Conservation (phyloP, 139 green algal genomes). For the Chlamydomonas schloesseri region DNA sequence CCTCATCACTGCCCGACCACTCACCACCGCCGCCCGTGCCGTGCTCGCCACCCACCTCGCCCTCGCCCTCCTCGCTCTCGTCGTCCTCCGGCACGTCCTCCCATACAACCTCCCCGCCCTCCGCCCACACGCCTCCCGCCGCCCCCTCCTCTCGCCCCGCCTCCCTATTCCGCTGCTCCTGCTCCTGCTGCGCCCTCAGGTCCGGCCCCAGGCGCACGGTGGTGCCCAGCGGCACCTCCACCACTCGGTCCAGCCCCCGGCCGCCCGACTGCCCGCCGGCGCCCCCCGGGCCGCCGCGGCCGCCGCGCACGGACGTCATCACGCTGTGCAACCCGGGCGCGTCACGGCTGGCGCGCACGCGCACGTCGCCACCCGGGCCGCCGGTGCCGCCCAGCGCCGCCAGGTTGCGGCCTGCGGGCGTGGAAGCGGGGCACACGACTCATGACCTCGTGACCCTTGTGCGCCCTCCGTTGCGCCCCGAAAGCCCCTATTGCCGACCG, state of each 20-base stretch:
- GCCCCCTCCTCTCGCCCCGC: neutral
- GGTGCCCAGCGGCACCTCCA: constrained; percentile 14
- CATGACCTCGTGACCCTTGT: too few relatives aligned
- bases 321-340: neutral
- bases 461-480: too few relatives aligned
- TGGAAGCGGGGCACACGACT: too few relatives aligned
- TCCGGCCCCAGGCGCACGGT: neutral
- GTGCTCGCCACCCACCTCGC: neutral
- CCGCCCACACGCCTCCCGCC: neutral
- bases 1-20: too few relatives aligned
- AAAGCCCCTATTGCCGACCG: too few relatives aligned
- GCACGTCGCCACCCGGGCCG: constrained; percentile 22
- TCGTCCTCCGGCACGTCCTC: neutral
- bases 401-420: constrained; percentile 1
- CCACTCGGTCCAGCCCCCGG: neutral
- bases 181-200: neutral
- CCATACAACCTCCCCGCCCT: neutral
- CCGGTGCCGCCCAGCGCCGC: constrained; percentile 4
- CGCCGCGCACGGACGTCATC: neutral
- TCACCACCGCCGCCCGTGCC: too few relatives aligned
- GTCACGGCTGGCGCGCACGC: neutral
- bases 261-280: neutral
- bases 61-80: neutral
- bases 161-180: too few relatives aligned
- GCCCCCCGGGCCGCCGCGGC: neutral